Evolutionary conservation across 1,284 basidiomycete species (phyloP), one percentile per base, ranked within the genome.

Genomic region (Cutaneotrichosporon dermatis): DNA sequence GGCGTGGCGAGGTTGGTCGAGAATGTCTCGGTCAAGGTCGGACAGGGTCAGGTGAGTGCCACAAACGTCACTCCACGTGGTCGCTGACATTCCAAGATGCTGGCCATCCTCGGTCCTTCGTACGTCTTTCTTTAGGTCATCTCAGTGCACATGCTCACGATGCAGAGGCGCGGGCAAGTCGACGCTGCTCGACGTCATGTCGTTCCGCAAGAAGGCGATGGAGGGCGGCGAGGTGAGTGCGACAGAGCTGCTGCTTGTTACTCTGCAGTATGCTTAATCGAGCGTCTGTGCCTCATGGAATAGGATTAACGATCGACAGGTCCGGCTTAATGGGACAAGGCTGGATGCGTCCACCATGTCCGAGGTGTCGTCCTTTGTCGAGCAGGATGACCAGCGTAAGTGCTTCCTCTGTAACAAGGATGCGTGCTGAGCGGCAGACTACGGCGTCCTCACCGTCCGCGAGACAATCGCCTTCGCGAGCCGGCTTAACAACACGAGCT

Each of bases 381-480:
- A 79, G 60, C 79, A 80, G 59, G 67, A 75, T 13, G 79, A 80
- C 57, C 66, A 63, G 45, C 62, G 58, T 59, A n/a, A 40, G 58
- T 55, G 25, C 25, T 25, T 25, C 25, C 25, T 25, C 25, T 25
- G 25, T 25, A 25, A 25, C 25, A 8, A 37, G n/a, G 9, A 25
- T 10, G 11, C 16, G 25, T 40, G n/a, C 52, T 55, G 34, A 55
- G 41, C 9, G 13, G 7, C 74, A 5, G 62, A 80, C 2, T 65
- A 76, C 16, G 79, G 79, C 41, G 75, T 75, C 2, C 65, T 80
- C 3, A 79, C 79, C 0, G 78, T 76, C 1, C 59, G 70, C 2
- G 78, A 80, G 58, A 63, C 62, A 6, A 63, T 63, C 40, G 39
- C 35, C 40, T 63, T 39, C 34, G 61, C 61, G 7, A 35, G 51